Percentiles rank a stretch among this genome's conserved stretches.
These are phyloP conservation scores for Tulasnella sp. DNA, from an alignment of 768 basidiomycete genomes.

Conservation along the genomic window DNA sequence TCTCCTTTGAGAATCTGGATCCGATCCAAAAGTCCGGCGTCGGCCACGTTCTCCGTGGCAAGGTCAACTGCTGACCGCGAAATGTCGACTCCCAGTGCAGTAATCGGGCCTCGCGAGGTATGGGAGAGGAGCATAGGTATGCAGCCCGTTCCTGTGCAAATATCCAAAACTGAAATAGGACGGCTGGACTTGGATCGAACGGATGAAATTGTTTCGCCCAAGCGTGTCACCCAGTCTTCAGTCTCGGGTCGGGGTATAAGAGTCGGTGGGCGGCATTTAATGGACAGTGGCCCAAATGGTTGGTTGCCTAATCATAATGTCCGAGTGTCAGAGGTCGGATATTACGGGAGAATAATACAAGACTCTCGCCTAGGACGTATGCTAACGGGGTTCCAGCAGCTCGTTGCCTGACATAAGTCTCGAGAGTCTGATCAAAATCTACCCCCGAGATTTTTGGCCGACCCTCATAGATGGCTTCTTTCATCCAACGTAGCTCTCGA, in stretches of 20 bases:
- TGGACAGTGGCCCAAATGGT: constrained; percentile 77
- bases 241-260: constrained; percentile 96
- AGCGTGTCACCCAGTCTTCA: constrained; percentile 65
- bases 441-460: constrained; percentile 20
- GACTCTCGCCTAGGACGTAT: constrained; percentile 70
- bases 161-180: constrained; percentile 57
- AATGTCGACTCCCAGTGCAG: constrained; percentile 60
- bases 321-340: not conserved
- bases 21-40: constrained; percentile 24
- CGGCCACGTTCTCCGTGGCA: constrained; percentile 39
- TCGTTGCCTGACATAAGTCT: constrained; percentile 37
- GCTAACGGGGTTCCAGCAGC: constrained; percentile 71
- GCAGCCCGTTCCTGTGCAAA: constrained; percentile 90
- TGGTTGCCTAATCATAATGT: constrained; percentile 53
- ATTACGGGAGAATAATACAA: not conserved
- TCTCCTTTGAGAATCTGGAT: constrained; percentile 23
- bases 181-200: constrained; percentile 24
- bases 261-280: constrained; percentile 66
- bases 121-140: constrained; percentile 80
- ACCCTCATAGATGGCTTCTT: constrained; percentile 27
- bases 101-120: constrained; percentile 45
- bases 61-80: constrained; percentile 50
- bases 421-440: not conserved
- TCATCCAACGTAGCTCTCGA: constrained; percentile 46
- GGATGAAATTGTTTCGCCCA: constrained; percentile 42